phyloP scores from a whole-genome alignment of 2,329 filamentous ascomycete genomes.

The Diaporthe caulivora region DNA sequence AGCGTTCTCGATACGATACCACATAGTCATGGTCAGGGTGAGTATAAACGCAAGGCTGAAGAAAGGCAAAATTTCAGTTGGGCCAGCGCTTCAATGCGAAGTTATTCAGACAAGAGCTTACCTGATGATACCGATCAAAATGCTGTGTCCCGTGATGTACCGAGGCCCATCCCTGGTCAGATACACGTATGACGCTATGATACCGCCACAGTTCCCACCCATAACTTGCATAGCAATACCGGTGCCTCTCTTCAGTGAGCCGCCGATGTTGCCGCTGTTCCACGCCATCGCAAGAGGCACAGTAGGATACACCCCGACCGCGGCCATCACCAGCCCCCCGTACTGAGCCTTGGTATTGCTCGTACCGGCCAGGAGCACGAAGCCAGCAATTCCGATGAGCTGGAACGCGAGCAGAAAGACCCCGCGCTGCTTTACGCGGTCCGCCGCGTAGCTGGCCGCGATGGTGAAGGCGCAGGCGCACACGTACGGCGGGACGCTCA shows the following conservation, averaged over 20 bases:
- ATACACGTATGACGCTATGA: conserved; percentile 44
- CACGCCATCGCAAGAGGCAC: conserved; percentile 68
- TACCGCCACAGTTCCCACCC: conserved; percentile 43
- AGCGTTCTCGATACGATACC: conserved; percentile 48
- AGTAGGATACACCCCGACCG: conserved; percentile 65
- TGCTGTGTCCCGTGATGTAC: conserved; percentile 42
- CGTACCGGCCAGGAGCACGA: conserved; percentile 55
- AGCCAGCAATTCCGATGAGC: conserved; percentile 58
- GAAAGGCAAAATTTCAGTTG: too few relatives aligned
- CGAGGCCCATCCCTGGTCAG: conserved; percentile 41
- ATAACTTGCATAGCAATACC: conserved; percentile 43
- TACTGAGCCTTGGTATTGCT: conserved; percentile 59
- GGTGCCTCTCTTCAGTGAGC: conserved; percentile 42
- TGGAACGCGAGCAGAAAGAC: conserved; percentile 59
- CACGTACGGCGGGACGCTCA: conserved; percentile 73
- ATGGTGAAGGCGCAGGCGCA: conserved; percentile 68
- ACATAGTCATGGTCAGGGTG: conserved; percentile 49
- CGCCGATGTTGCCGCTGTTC: conserved; percentile 71
- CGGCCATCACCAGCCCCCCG: conserved; percentile 60
- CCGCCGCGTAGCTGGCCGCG: conserved; percentile 56
- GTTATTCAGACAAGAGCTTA: not conserved
- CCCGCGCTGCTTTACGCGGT: conserved; percentile 47
- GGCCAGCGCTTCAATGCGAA: too few relatives aligned
- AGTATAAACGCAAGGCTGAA: conserved; percentile 48
- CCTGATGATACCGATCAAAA: conserved; percentile 42